A percentile compares a stretch with the other conserved stretches of the same genome.
Conservation (phyloP, 768 basidiomycete genomes). For the Boletus rubroflammeus region DNA sequence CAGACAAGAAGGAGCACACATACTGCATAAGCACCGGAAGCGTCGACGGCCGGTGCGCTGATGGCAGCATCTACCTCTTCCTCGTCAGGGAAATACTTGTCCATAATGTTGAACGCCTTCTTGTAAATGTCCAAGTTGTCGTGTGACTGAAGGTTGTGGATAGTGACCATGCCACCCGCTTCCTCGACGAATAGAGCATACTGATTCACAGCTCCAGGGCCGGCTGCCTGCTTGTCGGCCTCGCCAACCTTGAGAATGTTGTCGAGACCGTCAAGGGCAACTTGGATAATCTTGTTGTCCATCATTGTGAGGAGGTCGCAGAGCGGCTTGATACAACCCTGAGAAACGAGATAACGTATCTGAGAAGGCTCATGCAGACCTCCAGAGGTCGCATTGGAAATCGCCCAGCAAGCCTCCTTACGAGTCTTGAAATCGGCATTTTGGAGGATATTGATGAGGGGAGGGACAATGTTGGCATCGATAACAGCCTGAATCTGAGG, state of each 20-base stretch:
- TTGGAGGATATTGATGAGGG: constrained; percentile 95
- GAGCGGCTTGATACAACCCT: constrained; percentile 98
- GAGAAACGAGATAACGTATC: constrained; percentile 95
- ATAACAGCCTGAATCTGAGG: constrained; percentile 97
- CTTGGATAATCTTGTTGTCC: constrained; percentile 99
- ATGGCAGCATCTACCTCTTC: constrained; percentile 88
- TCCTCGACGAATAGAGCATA: constrained; percentile 96
- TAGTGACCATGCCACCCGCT: constrained; percentile 97
- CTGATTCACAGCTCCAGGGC: constrained; percentile 82
- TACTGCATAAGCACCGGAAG: constrained; percentile 72
- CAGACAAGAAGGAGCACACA: constrained; percentile 25
- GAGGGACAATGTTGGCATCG: constrained; percentile 97
- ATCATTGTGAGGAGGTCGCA: constrained; percentile 96
- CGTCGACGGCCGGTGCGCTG: constrained; percentile 69
- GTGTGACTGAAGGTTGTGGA: constrained; percentile 98
- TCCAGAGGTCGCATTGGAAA: constrained; percentile 98
- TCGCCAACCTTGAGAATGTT: constrained; percentile 98
- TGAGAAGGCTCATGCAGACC: constrained; percentile 94
- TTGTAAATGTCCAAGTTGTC: constrained; percentile 99
- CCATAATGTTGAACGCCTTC: constrained; percentile 98
- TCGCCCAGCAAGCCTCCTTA: constrained; percentile 99
- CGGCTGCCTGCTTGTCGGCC: constrained; percentile 80
- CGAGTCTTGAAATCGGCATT: constrained; percentile 99
- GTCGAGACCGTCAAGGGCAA: constrained; percentile 95
- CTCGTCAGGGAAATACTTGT: constrained; percentile 98